Base-by-base conservation (phyloP, 805 yeast species). In the Candida coleopterorum region DNA sequence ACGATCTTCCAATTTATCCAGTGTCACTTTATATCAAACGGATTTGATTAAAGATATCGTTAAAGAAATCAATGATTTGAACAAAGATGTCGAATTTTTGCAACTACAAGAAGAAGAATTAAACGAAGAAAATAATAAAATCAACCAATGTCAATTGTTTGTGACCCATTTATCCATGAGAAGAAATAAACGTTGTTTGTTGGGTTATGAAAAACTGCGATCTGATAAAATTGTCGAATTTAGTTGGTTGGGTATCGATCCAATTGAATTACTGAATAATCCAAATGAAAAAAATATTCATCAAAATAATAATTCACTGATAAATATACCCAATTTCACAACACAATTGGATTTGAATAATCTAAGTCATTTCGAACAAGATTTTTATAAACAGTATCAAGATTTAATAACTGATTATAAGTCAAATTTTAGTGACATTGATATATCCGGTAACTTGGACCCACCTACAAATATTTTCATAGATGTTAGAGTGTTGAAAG, bases 401-500 rank as follows among this genome's bases (percentile, higher is more conserved):
- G 87, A 85, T 24, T 61, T 85, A 18, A 59, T 87, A 17, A 76
- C 85, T 18, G 84, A 81, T 43, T 79, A 81, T 60, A 89, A 86
- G 52, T 85, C 93, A 8, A 74, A 75, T 4, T 77, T 86, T 60
- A 74, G 85, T 0, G 96, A 88, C 46, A 62, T 90, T 12, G 98
- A 93, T 52, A 62, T 93, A 18, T 77, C 90, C 20, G 97, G 97
- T 0, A 78, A 85, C n/a, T 53, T 93, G 46, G 85, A 75, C 16
- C 98, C 98, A 0, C 97, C 98, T 1, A 75, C 74, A 25, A 94
- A 87, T 47, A 84, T 93, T 20, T 93, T 90, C 49, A 85, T 90
- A 8, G 98, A 90, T 52, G 97, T 93, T 4, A 67, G 98, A 40
- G 97, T 90, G 6, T 60, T 90, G 35, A 84, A 84, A 55, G 95